Evolutionary conservation across 2,329 filamentous ascomycete genomes (phyloP), one percentile per base, ranked within the genome.

Genomic region (Pseudocercospora macadamiae): DNA sequence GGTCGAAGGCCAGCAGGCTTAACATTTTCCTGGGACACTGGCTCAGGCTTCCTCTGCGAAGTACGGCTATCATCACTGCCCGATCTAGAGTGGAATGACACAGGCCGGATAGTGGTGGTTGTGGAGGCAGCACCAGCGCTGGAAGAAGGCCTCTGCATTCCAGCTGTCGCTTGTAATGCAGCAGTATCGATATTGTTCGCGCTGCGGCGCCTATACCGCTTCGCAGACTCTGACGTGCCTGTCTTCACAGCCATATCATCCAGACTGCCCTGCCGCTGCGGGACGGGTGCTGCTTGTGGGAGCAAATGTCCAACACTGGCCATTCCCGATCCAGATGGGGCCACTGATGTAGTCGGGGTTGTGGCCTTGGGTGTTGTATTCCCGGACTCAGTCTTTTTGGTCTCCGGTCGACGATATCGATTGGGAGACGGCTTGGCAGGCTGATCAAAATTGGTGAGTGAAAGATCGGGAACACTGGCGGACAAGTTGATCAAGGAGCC

Each of bases 141-240:
- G 7, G 69, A 67, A 10, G 60, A 61, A 39, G 70, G 69, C 30
- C 65, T 63, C 36, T 61, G 64, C 25, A 64, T 58, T 14, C 61
- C 65, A 14, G 64, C 61, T 54, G 51, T 42, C 19, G 66, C 64
- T 44, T 66, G 62, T 21, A 61, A 47, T 34, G 62, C 69, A 51
- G 71, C 70, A 28, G 68, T 74, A 44, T 81, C 79, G 60, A 88
- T 77, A 57, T 86, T 88, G 65, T 90, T 90, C 77, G 96, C 84
- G 76, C 92, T 97, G 65, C 92, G 86, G 71, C 92, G 86, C 67
- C 92, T 84, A 75, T 92, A 89, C 70, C 90, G 84, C 75, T 89
- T 91, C 8, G 87, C 84, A 32, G 89, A 82, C 25, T 93, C 91
- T 16, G 84, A 75, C n/a, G 77, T 73, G 23, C 80, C 73, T 55